Evolutionary conservation across 164 flowering plant genomes (phyloP).

Genomic region (Stephania japonica): DNA sequence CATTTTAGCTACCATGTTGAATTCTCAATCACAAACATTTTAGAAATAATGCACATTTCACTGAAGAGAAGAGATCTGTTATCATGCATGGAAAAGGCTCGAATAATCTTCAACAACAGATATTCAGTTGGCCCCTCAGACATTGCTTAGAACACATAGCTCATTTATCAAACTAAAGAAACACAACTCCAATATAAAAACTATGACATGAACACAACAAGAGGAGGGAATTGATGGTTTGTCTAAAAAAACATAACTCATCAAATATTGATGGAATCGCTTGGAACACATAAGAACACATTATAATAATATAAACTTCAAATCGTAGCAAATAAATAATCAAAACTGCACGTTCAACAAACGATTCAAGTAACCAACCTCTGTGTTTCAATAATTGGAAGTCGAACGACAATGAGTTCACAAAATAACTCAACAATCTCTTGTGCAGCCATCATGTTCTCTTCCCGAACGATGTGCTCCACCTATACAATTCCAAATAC

Average conservation of each 20-base stretch:
- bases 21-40: too few species aligned
- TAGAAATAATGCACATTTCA: too few species aligned
- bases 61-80: too few species aligned
- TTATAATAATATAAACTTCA: background rate
- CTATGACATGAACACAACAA: too few species aligned
- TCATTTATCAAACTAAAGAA: too few species aligned
- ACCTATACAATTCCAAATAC: conserved; percentile 43
- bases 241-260: background rate
- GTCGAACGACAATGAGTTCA: conserved; percentile 87
- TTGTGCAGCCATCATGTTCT: conserved; percentile 99
- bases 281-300: background rate
- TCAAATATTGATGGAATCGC: background rate
- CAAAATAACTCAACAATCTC: conserved; percentile 89
- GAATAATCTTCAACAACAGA: too few species aligned
- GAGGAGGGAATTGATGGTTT: background rate
- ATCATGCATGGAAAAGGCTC: too few species aligned
- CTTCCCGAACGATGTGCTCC: conserved; percentile 93
- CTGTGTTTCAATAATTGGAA: conserved; percentile 93
- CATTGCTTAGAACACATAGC: too few species aligned
- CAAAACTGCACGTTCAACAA: background rate
- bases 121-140: too few species aligned
- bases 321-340: background rate
- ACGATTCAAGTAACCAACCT: conserved; percentile 34
- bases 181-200: too few species aligned
- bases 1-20: too few species aligned